Base-by-base conservation (phyloP, 768 basidiomycete species). In the Leccinum fibrillosum region DNA sequence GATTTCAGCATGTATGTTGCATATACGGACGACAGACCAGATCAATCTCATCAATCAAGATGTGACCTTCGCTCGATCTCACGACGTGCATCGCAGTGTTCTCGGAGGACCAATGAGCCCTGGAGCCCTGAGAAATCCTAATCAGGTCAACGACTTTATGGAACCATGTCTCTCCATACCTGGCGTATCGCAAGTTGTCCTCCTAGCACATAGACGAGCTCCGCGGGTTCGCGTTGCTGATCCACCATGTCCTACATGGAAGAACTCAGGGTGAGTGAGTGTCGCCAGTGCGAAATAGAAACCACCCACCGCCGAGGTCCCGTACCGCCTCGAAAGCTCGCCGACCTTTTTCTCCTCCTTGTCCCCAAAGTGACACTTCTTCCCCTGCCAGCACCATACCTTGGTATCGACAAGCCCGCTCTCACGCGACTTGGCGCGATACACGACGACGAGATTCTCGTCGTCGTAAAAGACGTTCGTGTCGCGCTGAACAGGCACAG, bases 31-130 rank as follows among this genome's bases (percentile, higher is more conserved):
- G 11, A 51, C 74, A 63, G 64, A 91, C 91, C 57, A 90, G 70
- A 61, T 92, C 86, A 44, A 84, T 76, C 65, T 92, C 88, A 62
- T 92, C 89, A 55, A 92, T 83, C 57, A 81, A 75, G 28, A 88
- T 71, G 12, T 81, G 72, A 3, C 81, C 82, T 17, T 74, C 65
- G 9, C 69, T 64, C 2, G 77, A 79, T 55, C 90, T 81, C 34
- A 92, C 78, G 50, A 86, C 74, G 59, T 92, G 90, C 89, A 94
- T 91, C 1, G 89, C 78, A 5, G 89, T 91, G 62, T 93, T 92
- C 51, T 92, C 90, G 1, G 81, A 68, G 11, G 83, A 82, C 92
- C 92, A 93, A 65, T 86, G 89, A 6, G 77, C 78, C 49, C 91
- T 81, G 28, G 80, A 75, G 19, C 91, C 91, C 86, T 92, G 55